Conservation (phyloP, 2,329 filamentous ascomycete species). For the Pseudogymnoascus sp. region DNA sequence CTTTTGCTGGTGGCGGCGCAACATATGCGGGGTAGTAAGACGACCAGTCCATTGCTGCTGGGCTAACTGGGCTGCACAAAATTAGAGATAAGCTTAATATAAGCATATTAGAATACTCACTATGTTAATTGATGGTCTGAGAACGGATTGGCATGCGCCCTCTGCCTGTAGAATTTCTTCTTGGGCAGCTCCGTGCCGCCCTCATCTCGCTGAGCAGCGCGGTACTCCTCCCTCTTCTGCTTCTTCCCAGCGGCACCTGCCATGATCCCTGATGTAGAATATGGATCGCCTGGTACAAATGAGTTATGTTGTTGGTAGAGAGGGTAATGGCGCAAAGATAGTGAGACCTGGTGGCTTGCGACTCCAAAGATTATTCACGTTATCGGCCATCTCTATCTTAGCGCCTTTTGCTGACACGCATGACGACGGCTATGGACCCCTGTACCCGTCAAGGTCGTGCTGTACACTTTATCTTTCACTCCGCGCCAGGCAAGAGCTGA, state of each 20-base stretch:
- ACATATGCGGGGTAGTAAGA: conserved; percentile 70
- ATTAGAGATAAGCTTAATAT: conserved; percentile 11
- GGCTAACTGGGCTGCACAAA: conserved; percentile 59
- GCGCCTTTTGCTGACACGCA: conserved; percentile 2
- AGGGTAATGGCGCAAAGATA: background rate
- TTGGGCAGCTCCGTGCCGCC: conserved; percentile 54
- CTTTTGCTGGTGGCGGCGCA: conserved; percentile 30
- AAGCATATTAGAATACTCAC: conserved; percentile 42
- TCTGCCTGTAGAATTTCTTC: conserved; percentile 94
- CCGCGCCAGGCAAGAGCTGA: conserved; percentile 1
- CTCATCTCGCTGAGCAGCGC: conserved; percentile 44
- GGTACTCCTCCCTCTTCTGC: conserved; percentile 59
- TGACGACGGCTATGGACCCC: conserved; percentile 6
- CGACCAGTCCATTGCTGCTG: conserved; percentile 86
- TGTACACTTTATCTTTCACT: background rate
- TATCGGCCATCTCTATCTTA: conserved; percentile 7
- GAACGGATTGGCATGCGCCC: conserved; percentile 96
- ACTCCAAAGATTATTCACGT: conserved; percentile 6
- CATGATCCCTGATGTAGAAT: conserved; percentile 26
- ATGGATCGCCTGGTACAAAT: background rate
- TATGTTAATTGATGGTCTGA: conserved; percentile 87
- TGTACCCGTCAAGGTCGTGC: conserved; percentile 6
- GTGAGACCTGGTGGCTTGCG: conserved; percentile 2
- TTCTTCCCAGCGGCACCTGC: conserved; percentile 44
- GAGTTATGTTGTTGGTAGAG: background rate